Percentiles rank a stretch among this genome's conserved stretches.
These are phyloP conservation scores for Linnemannia zychae DNA, from an alignment of 192 early-diverging fungal genomes.

Conservation along the genomic window DNA sequence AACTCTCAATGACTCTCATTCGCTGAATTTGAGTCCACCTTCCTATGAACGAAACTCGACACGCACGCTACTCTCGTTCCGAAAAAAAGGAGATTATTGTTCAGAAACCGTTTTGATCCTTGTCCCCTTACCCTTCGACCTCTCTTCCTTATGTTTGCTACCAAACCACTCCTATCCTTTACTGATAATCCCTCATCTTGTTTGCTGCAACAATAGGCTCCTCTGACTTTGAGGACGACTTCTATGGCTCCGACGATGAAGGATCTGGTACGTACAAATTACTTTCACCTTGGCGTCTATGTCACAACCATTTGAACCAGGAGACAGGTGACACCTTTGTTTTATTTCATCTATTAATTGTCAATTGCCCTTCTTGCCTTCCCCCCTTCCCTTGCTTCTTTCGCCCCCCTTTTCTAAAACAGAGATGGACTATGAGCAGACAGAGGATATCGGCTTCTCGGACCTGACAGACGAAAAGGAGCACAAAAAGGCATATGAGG, in stretches of 20 bases:
- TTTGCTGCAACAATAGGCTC: constrained; percentile 10
- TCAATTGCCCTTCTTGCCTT: neutral
- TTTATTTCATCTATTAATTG: neutral
- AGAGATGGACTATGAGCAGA: constrained; percentile 61
- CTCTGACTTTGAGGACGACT: constrained; percentile 31
- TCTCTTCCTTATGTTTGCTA: neutral
- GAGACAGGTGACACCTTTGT: constrained; percentile 1
- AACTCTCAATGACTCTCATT: too few relatives aligned
- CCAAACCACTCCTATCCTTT: neutral
- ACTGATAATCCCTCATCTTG: neutral
- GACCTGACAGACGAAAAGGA: constrained; percentile 69
- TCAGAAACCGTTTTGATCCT: neutral
- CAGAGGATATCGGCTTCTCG: constrained; percentile 66
- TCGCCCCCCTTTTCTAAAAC: neutral
- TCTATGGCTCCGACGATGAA: constrained; percentile 26
- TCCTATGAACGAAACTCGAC: neutral
- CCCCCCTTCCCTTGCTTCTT: neutral
- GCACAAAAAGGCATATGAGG: constrained; percentile 73
- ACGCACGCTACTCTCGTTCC: neutral
- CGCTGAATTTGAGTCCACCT: too few relatives aligned
- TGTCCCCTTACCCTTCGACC: neutral
- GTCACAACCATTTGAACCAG: neutral
- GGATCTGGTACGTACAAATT: constrained; percentile 25
- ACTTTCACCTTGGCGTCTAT: neutral
- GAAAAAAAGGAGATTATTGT: neutral